Evolutionary conservation across 345 rosid genomes (phyloP).

Genomic region (Rhizophora apiculata): DNA sequence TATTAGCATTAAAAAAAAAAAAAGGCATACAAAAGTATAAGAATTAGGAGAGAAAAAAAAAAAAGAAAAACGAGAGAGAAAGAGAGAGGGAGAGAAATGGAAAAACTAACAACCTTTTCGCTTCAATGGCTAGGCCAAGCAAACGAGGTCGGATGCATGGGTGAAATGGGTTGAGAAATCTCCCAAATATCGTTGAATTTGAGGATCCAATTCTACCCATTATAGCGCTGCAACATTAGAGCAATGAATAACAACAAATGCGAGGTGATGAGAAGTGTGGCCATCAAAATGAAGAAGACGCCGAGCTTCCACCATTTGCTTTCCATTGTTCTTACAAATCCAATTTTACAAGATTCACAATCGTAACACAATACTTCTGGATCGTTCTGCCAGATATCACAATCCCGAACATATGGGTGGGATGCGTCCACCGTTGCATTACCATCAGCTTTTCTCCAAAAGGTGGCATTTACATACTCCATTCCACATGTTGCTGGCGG

Average conservation of each 20-base stretch:
- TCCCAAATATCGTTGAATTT: too few relatives aligned
- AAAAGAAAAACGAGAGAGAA: too few relatives aligned
- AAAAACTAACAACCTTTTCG: too few relatives aligned
- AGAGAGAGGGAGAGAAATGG: too few relatives aligned
- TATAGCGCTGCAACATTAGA: conserved; percentile 50
- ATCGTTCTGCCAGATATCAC: conserved; percentile 56
- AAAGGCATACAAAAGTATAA: too few relatives aligned
- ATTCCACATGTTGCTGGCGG: conserved; percentile 59
- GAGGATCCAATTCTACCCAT: conserved; percentile 1
- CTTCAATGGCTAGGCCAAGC: too few relatives aligned
- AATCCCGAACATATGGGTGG: conserved; percentile 29
- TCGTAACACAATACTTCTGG: conserved; percentile 46
- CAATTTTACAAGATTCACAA: conserved; percentile 55
- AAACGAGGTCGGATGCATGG: too few relatives aligned
- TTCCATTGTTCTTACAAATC: conserved; percentile 43
- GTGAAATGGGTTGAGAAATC: too few relatives aligned
- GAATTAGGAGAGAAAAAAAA: too few relatives aligned
- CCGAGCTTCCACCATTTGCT: conserved; percentile 78
- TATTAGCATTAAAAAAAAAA: too few relatives aligned
- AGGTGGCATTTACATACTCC: conserved; percentile 59
- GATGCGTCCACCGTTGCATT: background rate
- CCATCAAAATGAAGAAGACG: conserved; percentile 48
- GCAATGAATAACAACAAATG: conserved; percentile 55
- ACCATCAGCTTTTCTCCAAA: conserved; percentile 38
- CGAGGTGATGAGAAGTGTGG: conserved; percentile 49